Base-by-base conservation (phyloP, 768 basidiomycete genomes). In the Tricholomella constricta region DNA sequence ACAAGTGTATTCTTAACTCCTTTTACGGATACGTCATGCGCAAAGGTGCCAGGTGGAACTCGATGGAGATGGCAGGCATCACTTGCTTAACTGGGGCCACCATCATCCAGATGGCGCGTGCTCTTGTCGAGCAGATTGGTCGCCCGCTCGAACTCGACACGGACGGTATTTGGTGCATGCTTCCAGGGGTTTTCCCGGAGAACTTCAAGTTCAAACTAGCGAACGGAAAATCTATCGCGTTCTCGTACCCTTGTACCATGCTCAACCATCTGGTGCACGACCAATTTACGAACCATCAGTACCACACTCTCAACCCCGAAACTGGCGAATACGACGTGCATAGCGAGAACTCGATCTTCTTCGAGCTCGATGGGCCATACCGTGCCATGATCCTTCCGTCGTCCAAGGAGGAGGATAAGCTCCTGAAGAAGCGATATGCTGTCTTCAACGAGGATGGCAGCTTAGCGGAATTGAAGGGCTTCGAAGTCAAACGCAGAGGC, bases 21-120 rank as follows among this genome's bases (percentile, higher is more conserved):
- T 99, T 99, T 79, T 99, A 99, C 66, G 97, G 97, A 31, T 99
- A 99, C 62, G 96, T 99, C 67, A 98, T 98, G 97, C 86, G 97
- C 35, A 98, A 99, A 68, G 97, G 97, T 47, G 97, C 97, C 15
- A 79, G 97, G 26, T 99, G 97, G 97, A 95, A 98, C 69, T 98
- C 96, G 25, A 98, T 99, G 97, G 97, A 99, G 76, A 99, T 99
- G 97, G 97, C 97, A 1, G 97, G 97, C 6, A 98, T 99, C 57
- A 98, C 97, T 10, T 99, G 97, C 72, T 76, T 98, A 47, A 98
- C 97, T 0, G 97, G 97, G 35, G 94, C 97, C 17, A 91, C 85
- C 6, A 98, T 99, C 74, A 98, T 99, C 61, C 96, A 99, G 68
- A 95, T 99, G 93, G 96, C 97, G 12, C 85, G 97, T 32, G 88